phyloP scores from a whole-genome alignment of 1,284 basidiomycete genomes.

The Irpex rosettiformis region DNA sequence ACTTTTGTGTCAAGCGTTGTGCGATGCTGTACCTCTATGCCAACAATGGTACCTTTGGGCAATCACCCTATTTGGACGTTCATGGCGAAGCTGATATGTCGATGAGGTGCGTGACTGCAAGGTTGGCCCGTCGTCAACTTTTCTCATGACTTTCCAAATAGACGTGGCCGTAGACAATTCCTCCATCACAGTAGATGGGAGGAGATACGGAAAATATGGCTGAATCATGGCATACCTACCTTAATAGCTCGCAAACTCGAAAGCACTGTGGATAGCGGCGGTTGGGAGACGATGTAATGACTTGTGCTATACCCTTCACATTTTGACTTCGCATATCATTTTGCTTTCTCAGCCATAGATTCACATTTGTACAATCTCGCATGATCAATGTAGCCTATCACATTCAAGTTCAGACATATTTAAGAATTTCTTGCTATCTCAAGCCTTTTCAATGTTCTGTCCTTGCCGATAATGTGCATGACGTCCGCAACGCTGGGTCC shows the following conservation, averaged over 20 bases:
- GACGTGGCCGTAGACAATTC: constrained; percentile 86
- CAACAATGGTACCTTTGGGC: constrained; percentile 84
- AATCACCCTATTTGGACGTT: constrained; percentile 90
- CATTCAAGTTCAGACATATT: background rate
- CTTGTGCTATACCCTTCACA: constrained; percentile 5
- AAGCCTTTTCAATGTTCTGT: constrained; percentile 31
- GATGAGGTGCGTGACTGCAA: constrained; percentile 64
- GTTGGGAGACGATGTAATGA: constrained; percentile 82
- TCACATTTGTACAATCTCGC: constrained; percentile 9
- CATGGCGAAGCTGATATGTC: constrained; percentile 95
- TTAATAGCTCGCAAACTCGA: constrained; percentile 89
- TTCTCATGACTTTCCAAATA: constrained; percentile 26
- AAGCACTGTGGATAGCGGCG: constrained; percentile 84
- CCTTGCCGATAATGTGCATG: constrained; percentile 38
- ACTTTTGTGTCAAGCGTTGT: constrained; percentile 91
- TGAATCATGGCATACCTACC: constrained; percentile 88
- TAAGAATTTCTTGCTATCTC: constrained; percentile 5
- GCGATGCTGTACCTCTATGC: constrained; percentile 91
- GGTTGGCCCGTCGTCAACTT: background rate
- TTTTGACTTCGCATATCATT: constrained; percentile 4
- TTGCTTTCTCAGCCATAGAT: constrained; percentile 2
- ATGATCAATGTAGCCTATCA: constrained; percentile 7
- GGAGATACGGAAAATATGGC: constrained; percentile 88
- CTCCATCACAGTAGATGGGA: constrained; percentile 88
- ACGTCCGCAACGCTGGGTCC: constrained; percentile 47